Conservation (phyloP, 257 asterid genomes). For the Pogostemon cablin region DNA sequence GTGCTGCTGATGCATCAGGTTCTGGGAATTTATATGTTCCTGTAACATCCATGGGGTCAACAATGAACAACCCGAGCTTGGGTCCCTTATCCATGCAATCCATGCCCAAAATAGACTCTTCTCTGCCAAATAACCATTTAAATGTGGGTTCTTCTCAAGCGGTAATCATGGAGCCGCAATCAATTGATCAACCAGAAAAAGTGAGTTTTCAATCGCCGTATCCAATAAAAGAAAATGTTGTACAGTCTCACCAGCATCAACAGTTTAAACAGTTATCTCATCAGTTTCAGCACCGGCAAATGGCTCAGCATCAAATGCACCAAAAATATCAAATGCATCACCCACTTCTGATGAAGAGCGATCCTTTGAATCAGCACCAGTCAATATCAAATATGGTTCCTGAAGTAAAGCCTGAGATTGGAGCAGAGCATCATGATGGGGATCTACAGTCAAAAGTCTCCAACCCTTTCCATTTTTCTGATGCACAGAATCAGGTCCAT, state of each 20-base stretch:
- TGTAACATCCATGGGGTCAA: constrained; percentile 57
- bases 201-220: constrained; percentile 59
- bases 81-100: constrained; percentile 58
- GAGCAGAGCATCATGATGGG: constrained; percentile 52
- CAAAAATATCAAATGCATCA: constrained; percentile 63
- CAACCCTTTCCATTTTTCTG: constrained; percentile 60
- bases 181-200: constrained; percentile 57
- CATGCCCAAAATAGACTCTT: constrained; percentile 52
- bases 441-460: constrained; percentile 58
- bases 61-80: constrained; percentile 53
- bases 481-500: constrained; percentile 60
- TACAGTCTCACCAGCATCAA: constrained; percentile 61
- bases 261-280: constrained; percentile 58
- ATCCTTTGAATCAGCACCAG: constrained; percentile 59
- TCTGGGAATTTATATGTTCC: constrained; percentile 69
- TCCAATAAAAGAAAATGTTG: constrained; percentile 48
- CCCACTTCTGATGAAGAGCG: constrained; percentile 59
- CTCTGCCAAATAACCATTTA: constrained; percentile 51
- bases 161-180: constrained; percentile 49
- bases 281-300: constrained; percentile 66
- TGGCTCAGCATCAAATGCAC: constrained; percentile 57
- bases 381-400: constrained; percentile 52
- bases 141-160: constrained; percentile 51
- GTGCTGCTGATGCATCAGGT: constrained; percentile 60
- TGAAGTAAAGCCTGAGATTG: constrained; percentile 58